Conservation (phyloP, 192 early-diverging fungal genomes). For the Gonapodya sp. region DNA sequence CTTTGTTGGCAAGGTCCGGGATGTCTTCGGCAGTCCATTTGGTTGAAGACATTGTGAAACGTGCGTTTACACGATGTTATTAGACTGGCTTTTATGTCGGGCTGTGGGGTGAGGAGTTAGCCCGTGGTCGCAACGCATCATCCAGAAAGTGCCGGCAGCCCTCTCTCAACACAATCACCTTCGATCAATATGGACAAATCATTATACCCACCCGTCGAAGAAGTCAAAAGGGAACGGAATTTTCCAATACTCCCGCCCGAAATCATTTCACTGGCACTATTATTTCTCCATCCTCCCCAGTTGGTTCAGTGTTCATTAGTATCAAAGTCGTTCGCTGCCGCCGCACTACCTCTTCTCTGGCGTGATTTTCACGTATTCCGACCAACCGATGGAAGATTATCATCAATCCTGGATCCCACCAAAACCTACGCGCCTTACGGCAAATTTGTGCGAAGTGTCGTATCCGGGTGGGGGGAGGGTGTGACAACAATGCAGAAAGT, state of each 20-base stretch:
- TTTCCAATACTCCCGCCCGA: background rate
- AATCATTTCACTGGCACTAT: background rate
- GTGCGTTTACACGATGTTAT: too few species aligned
- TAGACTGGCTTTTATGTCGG: too few species aligned
- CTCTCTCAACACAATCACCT: too few species aligned
- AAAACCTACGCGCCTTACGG: background rate
- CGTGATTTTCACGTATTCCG: background rate
- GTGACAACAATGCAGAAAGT: background rate
- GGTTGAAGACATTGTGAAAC: too few species aligned
- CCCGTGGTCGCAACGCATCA: too few species aligned
- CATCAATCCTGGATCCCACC: background rate
- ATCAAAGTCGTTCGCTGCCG: background rate
- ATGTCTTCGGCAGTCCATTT: background rate
- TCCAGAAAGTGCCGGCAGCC: too few species aligned
- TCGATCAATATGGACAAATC: too few species aligned
- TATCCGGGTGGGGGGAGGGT: background rate
- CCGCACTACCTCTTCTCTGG: background rate
- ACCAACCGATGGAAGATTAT: background rate
- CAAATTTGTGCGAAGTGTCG: background rate
- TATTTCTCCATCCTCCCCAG: background rate
- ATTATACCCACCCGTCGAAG: too few species aligned
- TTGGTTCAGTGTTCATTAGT: background rate
- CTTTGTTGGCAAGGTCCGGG: background rate
- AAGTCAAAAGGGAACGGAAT: too few species aligned
- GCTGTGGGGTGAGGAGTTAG: too few species aligned